Evolutionary conservation across 257 asterid species (phyloP).

Genomic region (Pogostemon cablin): DNA sequence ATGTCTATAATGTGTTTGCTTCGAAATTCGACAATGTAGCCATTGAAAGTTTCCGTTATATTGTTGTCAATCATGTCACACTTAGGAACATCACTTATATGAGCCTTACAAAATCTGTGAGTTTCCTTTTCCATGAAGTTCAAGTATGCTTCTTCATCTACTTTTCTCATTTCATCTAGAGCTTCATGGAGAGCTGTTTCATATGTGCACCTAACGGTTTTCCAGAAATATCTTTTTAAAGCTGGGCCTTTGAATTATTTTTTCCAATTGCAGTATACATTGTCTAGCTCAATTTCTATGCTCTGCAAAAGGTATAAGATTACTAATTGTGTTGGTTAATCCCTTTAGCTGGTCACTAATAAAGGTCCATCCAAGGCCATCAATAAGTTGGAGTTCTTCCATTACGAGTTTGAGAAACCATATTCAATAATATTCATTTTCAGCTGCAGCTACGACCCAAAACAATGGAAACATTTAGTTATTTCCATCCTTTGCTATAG

Average conservation of each 20-base stretch:
- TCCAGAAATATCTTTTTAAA: neutral
- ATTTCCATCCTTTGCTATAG: slow-evolving; percentile 3
- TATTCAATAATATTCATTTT: neutral
- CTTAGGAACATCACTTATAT: neutral
- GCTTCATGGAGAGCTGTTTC: neutral
- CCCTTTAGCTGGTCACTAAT: slow-evolving; percentile 9
- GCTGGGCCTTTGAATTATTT: neutral
- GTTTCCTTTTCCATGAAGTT: neutral
- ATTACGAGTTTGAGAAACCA: neutral
- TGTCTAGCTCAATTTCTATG: neutral
- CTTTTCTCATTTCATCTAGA: neutral
- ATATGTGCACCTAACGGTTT: neutral
- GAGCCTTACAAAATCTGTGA: neutral
- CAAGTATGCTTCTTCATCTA: neutral
- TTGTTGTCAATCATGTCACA: slow-evolving; percentile 16
- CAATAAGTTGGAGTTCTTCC: neutral
- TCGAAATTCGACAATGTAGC: neutral
- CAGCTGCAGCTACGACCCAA: neutral
- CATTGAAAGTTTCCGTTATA: slow-evolving; percentile 9
- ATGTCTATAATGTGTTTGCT: neutral
- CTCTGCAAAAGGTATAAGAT: neutral
- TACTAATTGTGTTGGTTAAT: neutral
- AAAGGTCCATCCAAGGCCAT: neutral
- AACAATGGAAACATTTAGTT: neutral
- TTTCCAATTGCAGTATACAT: neutral